A percentile compares a stretch with the other conserved stretches of the same genome.
phyloP scores from a whole-genome alignment of 2,329 filamentous ascomycete genomes.

The Pleoardoris graminearum region DNA sequence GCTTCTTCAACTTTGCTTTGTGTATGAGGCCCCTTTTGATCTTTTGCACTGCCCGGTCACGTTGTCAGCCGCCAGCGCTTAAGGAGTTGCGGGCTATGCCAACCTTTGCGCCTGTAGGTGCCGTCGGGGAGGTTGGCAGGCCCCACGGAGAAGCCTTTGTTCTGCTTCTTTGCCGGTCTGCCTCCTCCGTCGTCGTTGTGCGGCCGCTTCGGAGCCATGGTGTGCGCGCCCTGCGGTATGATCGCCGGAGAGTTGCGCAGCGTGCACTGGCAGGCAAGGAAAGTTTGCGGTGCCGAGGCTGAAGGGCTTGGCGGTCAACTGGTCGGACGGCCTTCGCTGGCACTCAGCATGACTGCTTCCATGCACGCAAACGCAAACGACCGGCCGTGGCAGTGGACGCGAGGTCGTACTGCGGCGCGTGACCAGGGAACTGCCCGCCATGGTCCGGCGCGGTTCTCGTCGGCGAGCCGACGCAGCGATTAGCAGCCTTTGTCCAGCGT shows the following conservation, averaged over 20 bases:
- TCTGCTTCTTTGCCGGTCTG: conserved; percentile 51
- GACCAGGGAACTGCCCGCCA: conserved; percentile 23
- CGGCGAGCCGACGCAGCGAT: conserved; percentile 30
- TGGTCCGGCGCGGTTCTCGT: conserved; percentile 23
- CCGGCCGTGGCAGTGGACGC: conserved; percentile 1
- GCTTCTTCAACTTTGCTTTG: conserved; percentile 91
- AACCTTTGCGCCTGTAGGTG: conserved; percentile 79
- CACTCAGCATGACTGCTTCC: not conserved
- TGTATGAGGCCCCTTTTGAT: conserved; percentile 88
- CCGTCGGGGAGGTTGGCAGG: conserved; percentile 91
- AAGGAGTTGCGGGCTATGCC: not conserved
- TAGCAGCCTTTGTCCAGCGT: conserved; percentile 34
- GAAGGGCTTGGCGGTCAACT: not conserved
- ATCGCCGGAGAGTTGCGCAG: not conserved
- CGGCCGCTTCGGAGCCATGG: conserved; percentile 65
- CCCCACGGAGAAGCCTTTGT: conserved; percentile 81
- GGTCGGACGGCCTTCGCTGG: not conserved
- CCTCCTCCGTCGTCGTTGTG: conserved; percentile 51
- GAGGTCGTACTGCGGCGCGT: conserved; percentile 23
- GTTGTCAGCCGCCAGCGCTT: not conserved
- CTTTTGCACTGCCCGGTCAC: conserved; percentile 66
- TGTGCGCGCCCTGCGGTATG: not conserved
- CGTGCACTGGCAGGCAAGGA: not conserved
- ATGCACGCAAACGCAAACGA: not conserved
- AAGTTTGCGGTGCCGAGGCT: conserved; percentile 6